phyloP scores from a whole-genome alignment of 2,329 filamentous ascomycete species.

The Tolypocladium paradoxum region DNA sequence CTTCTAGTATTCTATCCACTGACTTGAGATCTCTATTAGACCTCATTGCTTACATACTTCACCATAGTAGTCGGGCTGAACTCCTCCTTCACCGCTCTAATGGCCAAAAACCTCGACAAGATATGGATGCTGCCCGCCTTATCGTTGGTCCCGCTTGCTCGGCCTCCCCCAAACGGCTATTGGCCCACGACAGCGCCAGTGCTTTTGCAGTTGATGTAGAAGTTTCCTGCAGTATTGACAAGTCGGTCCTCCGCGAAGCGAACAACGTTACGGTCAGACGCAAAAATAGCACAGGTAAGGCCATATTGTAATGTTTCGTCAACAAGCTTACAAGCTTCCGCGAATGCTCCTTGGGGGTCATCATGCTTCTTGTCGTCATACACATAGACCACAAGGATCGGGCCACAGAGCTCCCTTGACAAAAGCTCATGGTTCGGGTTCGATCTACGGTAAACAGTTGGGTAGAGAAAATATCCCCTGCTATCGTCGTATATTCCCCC shows the following conservation, averaged over 20 bases:
- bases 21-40: no score
- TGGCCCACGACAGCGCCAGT: constrained; percentile 63
- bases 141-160: constrained; percentile 61
- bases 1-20: no score
- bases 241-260: constrained; percentile 60
- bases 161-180: constrained; percentile 59
- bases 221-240: constrained; percentile 67
- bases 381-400: constrained; percentile 61
- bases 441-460: constrained; percentile 68
- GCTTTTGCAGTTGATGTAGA: constrained; percentile 79
- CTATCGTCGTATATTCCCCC: constrained; percentile 70
- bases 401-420: constrained; percentile 72
- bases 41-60: constrained; percentile 61
- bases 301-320: constrained; percentile 67
- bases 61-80: constrained; percentile 54
- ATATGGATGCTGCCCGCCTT: constrained; percentile 58
- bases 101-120: constrained; percentile 54
- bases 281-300: constrained; percentile 67
- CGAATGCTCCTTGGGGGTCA: no score
- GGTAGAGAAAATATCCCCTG: constrained; percentile 74
- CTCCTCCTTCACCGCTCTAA: constrained; percentile 65
- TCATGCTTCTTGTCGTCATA: constrained; percentile 57
- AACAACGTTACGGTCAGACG: constrained; percentile 54
- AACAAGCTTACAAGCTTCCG: constrained; percentile 48
- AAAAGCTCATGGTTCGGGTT: constrained; percentile 67